Percentiles rank a stretch among this genome's conserved stretches.
These are phyloP conservation scores for Tetrahymena malaccensis DNA, from an alignment of 73 alveolate species.

Conservation along the genomic window DNA sequence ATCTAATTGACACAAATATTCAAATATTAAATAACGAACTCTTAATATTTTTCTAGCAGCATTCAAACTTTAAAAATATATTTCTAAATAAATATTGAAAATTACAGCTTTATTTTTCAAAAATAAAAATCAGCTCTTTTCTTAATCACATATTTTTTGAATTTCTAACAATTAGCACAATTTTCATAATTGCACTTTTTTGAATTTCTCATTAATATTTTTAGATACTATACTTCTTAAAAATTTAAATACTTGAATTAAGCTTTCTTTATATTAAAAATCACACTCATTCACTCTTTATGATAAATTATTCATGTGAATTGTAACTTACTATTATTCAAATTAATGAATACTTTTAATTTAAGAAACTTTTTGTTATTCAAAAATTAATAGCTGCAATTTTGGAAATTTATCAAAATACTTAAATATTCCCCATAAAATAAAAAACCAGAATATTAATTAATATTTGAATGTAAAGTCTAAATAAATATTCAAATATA, in stretches of 20 bases:
- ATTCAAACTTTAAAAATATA: background rate
- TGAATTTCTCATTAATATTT: background rate
- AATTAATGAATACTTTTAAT: background rate
- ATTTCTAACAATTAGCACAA: background rate
- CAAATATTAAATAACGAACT: background rate
- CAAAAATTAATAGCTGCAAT: background rate
- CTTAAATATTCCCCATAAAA: background rate
- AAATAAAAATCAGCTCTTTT: background rate
- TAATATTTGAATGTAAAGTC: background rate
- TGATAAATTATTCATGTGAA: background rate
- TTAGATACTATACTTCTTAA: background rate
- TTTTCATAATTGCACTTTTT: background rate
- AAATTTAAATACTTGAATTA: background rate
- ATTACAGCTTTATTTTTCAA: background rate
- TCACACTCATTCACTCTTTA: background rate
- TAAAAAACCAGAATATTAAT: no score
- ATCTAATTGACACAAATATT: background rate
- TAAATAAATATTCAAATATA: background rate
- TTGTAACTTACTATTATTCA: background rate
- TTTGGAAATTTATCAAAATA: background rate
- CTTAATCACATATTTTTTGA: background rate
- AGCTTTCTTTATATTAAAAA: background rate
- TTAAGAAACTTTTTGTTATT: background rate
- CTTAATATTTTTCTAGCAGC: background rate
- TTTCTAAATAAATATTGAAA: background rate